Percentiles rank a stretch among this genome's conserved stretches.
These are phyloP conservation scores for Bolboschoenoplectus hybrid DNA, from an alignment of 202 grass and related monocot species.

Conservation along the genomic window DNA sequence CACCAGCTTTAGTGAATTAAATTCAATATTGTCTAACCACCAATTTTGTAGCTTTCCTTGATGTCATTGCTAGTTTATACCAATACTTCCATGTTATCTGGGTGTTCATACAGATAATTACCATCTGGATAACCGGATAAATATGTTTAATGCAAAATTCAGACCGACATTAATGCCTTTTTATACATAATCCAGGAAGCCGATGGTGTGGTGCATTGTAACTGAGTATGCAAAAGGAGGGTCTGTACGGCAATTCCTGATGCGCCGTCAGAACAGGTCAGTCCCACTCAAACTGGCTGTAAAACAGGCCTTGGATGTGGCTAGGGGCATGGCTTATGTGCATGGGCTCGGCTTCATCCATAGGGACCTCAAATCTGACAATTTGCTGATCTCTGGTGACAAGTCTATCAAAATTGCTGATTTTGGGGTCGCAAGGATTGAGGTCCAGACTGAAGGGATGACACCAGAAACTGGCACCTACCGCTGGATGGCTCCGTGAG, in stretches of 20 bases:
- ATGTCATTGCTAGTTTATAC: neutral
- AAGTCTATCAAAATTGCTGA: slow-evolving; percentile 97
- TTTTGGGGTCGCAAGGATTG: slow-evolving; percentile 93
- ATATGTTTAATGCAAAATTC: slow-evolving; percentile 18
- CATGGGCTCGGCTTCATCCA: slow-evolving; percentile 85
- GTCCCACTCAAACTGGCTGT: slow-evolving; percentile 83
- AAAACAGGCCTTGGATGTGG: slow-evolving; percentile 83
- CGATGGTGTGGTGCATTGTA: slow-evolving; percentile 93
- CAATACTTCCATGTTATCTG: slow-evolving; percentile 13
- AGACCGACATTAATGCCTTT: neutral
- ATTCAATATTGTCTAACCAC: slow-evolving; percentile 11
- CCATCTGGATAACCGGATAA: neutral
- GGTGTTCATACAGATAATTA: neutral
- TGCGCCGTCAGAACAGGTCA: slow-evolving; percentile 67
- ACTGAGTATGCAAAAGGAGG: slow-evolving; percentile 94
- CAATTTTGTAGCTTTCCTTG: slow-evolving; percentile 12
- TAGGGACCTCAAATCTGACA: slow-evolving; percentile 90
- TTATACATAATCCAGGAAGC: slow-evolving; percentile 49
- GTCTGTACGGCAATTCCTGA: slow-evolving; percentile 83
- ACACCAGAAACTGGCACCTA: slow-evolving; percentile 98
- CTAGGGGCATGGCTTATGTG: slow-evolving; percentile 88
- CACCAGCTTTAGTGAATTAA: slow-evolving; percentile 12
- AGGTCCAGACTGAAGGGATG: slow-evolving; percentile 93
- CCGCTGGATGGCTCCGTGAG: slow-evolving; percentile 99
- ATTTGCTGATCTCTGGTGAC: slow-evolving; percentile 85